Evolutionary conservation across 768 basidiomycete species (phyloP).

Genomic region (Pholiota molesta): DNA sequence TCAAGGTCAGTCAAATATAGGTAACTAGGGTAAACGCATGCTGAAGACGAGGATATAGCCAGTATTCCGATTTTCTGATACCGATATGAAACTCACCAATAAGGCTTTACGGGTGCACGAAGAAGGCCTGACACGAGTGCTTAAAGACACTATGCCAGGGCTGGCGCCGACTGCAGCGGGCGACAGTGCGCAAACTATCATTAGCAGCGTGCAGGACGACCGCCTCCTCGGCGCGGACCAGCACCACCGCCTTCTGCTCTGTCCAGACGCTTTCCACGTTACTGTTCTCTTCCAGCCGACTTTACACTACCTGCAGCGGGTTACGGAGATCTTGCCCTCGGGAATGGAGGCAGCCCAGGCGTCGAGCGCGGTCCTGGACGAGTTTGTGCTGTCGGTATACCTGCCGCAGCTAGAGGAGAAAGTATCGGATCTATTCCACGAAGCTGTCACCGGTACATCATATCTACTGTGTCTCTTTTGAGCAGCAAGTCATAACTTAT

Average conservation of each 20-base stretch:
- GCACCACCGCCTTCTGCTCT: constrained; percentile 83
- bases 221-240: constrained; percentile 72
- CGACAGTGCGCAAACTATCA: constrained; percentile 61
- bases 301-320: constrained; percentile 76
- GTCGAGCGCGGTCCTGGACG: constrained; percentile 79
- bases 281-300: constrained; percentile 95
- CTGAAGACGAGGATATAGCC: constrained; percentile 44
- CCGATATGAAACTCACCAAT: constrained; percentile 71
- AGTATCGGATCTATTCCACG: constrained; percentile 84
- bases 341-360: constrained; percentile 67
- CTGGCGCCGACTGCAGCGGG: constrained; percentile 76
- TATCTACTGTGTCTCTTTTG: background rate
- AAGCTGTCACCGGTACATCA: constrained; percentile 70
- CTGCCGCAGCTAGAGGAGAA: constrained; percentile 95
- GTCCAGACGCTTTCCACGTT: constrained; percentile 93
- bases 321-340: constrained; percentile 72
- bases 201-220: constrained; percentile 71
- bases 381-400: constrained; percentile 92
- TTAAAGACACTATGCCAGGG: constrained; percentile 93
- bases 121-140: constrained; percentile 78
- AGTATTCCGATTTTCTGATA: constrained; percentile 91
- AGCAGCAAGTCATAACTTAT: background rate
- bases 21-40: background rate
- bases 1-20: constrained; percentile 55
- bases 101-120: constrained; percentile 78